phyloP scores from a whole-genome alignment of 2,329 filamentous ascomycete species.

The Cladosporium sp. region DNA sequence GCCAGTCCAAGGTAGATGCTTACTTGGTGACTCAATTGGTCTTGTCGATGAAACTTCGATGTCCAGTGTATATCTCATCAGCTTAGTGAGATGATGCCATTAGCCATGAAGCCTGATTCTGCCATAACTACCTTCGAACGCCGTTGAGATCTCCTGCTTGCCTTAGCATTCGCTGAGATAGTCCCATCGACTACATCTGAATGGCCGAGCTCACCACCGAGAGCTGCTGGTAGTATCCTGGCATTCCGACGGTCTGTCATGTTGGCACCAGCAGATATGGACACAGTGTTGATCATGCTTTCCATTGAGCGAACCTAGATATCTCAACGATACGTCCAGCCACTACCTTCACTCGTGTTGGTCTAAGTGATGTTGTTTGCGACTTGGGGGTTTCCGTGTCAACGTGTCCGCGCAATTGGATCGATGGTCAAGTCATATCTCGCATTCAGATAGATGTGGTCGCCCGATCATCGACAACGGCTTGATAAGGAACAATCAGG shows the following conservation, averaged over 20 bases:
- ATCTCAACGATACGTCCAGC: too few relatives aligned
- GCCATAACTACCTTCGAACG: too few relatives aligned
- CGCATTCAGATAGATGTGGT: too few relatives aligned
- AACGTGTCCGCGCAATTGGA: too few relatives aligned
- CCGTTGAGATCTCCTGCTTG: neutral
- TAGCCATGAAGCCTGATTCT: neutral
- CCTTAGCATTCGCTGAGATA: neutral
- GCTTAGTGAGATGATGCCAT: neutral
- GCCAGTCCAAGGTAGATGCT: neutral
- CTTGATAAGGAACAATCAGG: neutral
- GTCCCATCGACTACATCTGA: neutral
- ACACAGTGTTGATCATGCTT: neutral
- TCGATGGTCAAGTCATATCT: neutral
- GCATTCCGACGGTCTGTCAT: neutral
- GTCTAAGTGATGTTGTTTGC: too few relatives aligned
- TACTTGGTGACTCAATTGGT: neutral
- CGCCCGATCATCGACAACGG: neutral
- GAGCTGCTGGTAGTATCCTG: neutral
- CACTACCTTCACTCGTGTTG: too few relatives aligned
- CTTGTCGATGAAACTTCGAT: neutral
- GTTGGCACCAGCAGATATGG: neutral
- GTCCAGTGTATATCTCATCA: neutral
- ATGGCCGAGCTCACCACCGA: neutral
- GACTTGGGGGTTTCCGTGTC: too few relatives aligned
- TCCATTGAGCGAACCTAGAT: neutral